A percentile compares a stretch with the other conserved stretches of the same genome.
These are phyloP conservation scores for Nakataea oryzae DNA, from an alignment of 2,329 filamentous ascomycete genomes.

Conservation along the genomic window DNA sequence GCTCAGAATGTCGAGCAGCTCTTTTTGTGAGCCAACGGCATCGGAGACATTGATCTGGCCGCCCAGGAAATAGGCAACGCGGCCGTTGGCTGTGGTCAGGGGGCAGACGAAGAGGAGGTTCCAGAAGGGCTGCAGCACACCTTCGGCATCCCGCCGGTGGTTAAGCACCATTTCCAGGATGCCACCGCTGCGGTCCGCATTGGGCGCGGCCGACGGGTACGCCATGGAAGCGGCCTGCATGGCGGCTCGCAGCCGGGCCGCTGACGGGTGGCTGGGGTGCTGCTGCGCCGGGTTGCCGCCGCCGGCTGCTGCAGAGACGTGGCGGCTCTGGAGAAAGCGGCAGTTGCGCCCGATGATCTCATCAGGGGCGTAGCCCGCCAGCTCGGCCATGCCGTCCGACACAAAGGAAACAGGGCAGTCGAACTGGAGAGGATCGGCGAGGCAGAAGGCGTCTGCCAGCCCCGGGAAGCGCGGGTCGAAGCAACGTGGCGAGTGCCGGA, in stretches of 20 bases:
- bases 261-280: conserved; percentile 25
- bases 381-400: conserved; percentile 36
- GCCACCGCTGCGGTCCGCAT: conserved; percentile 16
- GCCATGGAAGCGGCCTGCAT: conserved; percentile 12
- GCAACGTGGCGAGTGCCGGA: background rate
- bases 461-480: conserved; percentile 20
- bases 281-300: background rate
- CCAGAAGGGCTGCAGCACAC: conserved; percentile 34
- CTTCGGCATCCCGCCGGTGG: conserved; percentile 28
- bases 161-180: conserved; percentile 36
- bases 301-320: conserved; percentile 3
- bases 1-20: conserved; percentile 36
- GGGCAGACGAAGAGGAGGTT: conserved; percentile 45
- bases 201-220: background rate
- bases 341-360: conserved; percentile 38
- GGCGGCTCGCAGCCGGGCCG: conserved; percentile 24
- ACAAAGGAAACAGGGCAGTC: conserved; percentile 41
- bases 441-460: conserved; percentile 46
- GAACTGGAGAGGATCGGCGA: conserved; percentile 39
- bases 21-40: conserved; percentile 35
- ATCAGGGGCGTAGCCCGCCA: conserved; percentile 33
- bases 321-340: conserved; percentile 31
- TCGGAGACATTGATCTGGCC: conserved; percentile 48
- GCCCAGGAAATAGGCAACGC: conserved; percentile 40
- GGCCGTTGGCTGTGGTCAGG: conserved; percentile 34